phyloP scores from a whole-genome alignment of 768 basidiomycete genomes.

The Rhodotorula graminis region DNA sequence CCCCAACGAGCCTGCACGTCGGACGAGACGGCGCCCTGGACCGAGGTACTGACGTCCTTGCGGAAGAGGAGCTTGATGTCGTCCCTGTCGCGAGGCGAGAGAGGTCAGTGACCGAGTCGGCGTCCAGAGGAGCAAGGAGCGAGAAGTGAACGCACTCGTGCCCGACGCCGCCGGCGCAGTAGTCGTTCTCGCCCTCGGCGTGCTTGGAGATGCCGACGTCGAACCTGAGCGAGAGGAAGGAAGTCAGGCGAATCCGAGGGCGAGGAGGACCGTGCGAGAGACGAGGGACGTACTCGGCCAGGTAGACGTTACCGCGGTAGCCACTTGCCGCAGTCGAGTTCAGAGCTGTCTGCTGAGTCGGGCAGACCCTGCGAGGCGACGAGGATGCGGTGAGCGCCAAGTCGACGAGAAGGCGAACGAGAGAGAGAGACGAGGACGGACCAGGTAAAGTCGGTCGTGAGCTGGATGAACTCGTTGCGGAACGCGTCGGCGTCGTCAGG shows the following conservation, averaged over 20 bases:
- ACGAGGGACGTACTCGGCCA: constrained; percentile 12
- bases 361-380: constrained; percentile 13
- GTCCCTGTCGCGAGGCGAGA: constrained; percentile 48
- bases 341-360: constrained; percentile 32
- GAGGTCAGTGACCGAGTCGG: too few species aligned
- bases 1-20: constrained; percentile 68
- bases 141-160: constrained; percentile 3
- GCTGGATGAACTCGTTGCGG: constrained; percentile 4
- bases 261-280: too few species aligned
- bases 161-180: constrained; percentile 24
- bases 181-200: background rate
- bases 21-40: constrained; percentile 51
- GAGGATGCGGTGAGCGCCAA: background rate
- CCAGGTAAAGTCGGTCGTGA: constrained; percentile 38
- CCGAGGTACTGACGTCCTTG: constrained; percentile 54
- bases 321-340: background rate
- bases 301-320: constrained; percentile 6
- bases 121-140: too few species aligned
- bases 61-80: constrained; percentile 65
- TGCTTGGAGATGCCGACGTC: constrained; percentile 12
- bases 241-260: background rate
- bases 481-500: background rate
- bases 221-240: background rate
- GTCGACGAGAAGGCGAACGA: too few species aligned
- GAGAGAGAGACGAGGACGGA: background rate